A percentile compares a stretch with the other conserved stretches of the same genome.
Evolutionary conservation across 116 monocot species (phyloP).

Genomic region (Phalaenopsis hybrid): DNA sequence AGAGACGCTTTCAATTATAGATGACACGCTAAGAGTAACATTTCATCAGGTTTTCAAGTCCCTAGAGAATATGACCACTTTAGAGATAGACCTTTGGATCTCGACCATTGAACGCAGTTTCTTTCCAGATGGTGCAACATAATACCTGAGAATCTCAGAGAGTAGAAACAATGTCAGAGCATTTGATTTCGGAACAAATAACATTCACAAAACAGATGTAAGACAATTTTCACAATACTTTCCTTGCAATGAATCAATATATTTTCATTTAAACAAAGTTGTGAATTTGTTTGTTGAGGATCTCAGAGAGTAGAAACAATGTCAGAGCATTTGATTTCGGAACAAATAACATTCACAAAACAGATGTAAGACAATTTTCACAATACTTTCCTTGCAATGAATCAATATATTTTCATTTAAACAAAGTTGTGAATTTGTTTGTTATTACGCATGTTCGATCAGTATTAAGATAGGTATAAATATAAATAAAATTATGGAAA

Average conservation of each 20-base stretch:
- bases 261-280: slow-evolving; percentile 1
- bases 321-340: background rate
- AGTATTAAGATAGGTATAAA: background rate
- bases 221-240: background rate
- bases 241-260: background rate
- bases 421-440: background rate
- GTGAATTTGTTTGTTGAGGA: slow-evolving; percentile 9
- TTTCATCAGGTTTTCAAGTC: background rate
- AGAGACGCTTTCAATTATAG: background rate
- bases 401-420: slow-evolving; percentile 1
- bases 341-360: background rate
- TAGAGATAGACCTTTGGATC: slow-evolving; percentile 47
- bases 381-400: background rate
- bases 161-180: background rate
- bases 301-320: background rate
- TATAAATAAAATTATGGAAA: slow-evolving; percentile 1
- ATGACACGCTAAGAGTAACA: background rate
- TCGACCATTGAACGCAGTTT: slow-evolving; percentile 77
- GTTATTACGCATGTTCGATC: background rate
- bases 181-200: background rate
- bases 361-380: background rate
- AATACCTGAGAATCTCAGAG: slow-evolving; percentile 46
- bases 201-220: slow-evolving; percentile 5
- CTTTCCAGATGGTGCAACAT: slow-evolving; percentile 70
- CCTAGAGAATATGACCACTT: background rate